Base-by-base conservation (phyloP, 306 rosid species). In the Cotoneaster glaucophyllus region DNA sequence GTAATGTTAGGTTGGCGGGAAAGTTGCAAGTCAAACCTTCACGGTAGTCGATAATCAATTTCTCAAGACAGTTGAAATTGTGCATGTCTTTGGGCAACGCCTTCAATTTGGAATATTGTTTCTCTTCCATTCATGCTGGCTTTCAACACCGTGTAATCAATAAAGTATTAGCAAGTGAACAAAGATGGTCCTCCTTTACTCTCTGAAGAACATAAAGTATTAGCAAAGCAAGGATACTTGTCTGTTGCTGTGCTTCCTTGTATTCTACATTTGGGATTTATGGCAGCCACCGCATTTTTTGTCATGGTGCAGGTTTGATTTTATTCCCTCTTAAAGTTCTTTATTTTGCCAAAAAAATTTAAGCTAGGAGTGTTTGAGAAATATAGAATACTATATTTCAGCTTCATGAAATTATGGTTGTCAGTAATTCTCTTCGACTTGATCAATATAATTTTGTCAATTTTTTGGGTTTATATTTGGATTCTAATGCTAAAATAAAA, bases 241-340 rank as follows among this genome's bases (percentile, higher is more conserved):
- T 90, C 98, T 63, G 82, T 88, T 73, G 84, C 86, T 54, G 92
- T 86, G 75, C 95, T 95, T 57, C 98, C 98, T 11, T 92, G 87
- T 78, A 82, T 92, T 76, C 74, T 92, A 25, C 97, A 95, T 80
- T 72, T 87, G 89, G 97, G 86, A 76, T 87, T 95, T 84, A 85
- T 95, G 94, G 88, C 90, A 67, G 83, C 87, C 75, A 87, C 91
- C n/a, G 90, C 86, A 62, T 87, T 95, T 79, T 74, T 95, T 79
- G 89, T 95, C 86, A 89, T 89, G 98, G 98, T 95, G 58, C 96
- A 95, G 97, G 98, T 92, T 74, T 71, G 93, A 41, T 70, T 69
- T 72, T 45, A 56, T 32, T 64, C 67, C 63, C 44, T 75, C 52
- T 61, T 71, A 14, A 24, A 18, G 21, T 37, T 53, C 37, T 22